Evolutionary conservation across 345 rosid species (phyloP).

Genomic region (Eucalyptus erythrocorys): DNA sequence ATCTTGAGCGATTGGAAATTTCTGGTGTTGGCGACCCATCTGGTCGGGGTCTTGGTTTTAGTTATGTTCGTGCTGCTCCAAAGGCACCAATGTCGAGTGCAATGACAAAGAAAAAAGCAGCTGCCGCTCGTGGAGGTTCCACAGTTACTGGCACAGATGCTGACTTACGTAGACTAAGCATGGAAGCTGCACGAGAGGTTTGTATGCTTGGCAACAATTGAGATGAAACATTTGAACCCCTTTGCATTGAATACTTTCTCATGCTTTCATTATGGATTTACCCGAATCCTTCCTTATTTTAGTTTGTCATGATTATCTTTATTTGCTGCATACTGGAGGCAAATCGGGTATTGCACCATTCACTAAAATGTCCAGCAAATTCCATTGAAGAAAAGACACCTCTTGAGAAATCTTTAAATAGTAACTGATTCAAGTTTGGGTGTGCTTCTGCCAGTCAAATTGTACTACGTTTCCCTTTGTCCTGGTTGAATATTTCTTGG

Average conservation of each 20-base stretch:
- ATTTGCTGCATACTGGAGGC: neutral
- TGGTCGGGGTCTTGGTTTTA: constrained; percentile 95
- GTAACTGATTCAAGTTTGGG: neutral
- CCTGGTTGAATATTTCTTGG: neutral
- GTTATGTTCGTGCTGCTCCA: constrained; percentile 85
- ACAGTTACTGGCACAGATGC: constrained; percentile 99
- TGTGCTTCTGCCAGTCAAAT: neutral
- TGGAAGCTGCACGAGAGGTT: constrained; percentile 99
- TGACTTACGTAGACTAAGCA: constrained; percentile 94
- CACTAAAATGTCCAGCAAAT: neutral
- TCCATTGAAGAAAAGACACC: neutral
- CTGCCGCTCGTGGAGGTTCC: constrained; percentile 77
- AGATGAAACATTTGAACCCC: neutral
- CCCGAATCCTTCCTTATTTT: neutral
- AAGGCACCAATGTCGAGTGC: constrained; percentile 84
- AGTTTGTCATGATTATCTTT: neutral
- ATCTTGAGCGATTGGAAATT: constrained; percentile 94
- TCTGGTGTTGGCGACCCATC: constrained; percentile 99
- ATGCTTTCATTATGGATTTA: neutral
- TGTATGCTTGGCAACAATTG: neutral
- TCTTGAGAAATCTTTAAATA: neutral
- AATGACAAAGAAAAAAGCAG: constrained; percentile 69
- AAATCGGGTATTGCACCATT: neutral
- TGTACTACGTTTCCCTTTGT: neutral
- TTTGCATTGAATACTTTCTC: neutral